Base-by-base conservation (phyloP, 176 grass and related monocot genomes). In the Oryza nivara region DNA sequence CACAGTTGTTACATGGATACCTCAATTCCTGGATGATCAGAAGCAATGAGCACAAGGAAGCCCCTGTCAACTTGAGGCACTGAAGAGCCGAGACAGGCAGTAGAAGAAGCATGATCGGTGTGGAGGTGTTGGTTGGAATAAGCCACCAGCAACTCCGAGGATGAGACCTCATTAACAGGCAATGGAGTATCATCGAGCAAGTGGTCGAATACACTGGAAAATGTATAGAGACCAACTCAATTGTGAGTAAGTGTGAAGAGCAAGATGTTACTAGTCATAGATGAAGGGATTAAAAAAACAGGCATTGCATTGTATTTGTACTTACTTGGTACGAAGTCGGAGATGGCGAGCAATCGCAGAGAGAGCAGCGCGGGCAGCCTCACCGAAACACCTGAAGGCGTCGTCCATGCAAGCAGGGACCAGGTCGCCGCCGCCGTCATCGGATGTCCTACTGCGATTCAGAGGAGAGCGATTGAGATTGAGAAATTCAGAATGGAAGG, bases 171-270 rank as follows among this genome's bases (percentile, higher is more conserved):
- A 72, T 81, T 88, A 44, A 73, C 67, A 81, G 89, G 85, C 75
- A 97, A 83, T 12, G 94, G 91, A 69, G 76, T 89, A 51, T 97
- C 94, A 67, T 97, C 94, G 65, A 97, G 91, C 71, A 92, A 86
- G 88, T 90, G 87, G 66, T 80, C 88, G 70, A 97, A 97, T 72
- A 87, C 87, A 73, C 91, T 97, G 87, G 72, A 70, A 79, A 84
- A 14, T 67, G 80, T 9, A 56, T 44, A 67, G 77, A 11, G 14
- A 52, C 8, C 16, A 86, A 23, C 0, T 23, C 16, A 86, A 63
- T 9, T 4, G n/a, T 63, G n/a, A 63, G 36, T 6, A 38, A 38
- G 0, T 38, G 36, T 38, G 35, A 36, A 36, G 35, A 36, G 35
- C 35, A 36, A 36, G 35, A 36, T 36, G 35, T 38, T 38, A 38